Evolutionary conservation across 176 grass and related monocot species (phyloP), one percentile per base, ranked within the genome.

Genomic region (Bothriochloa decipiens): DNA sequence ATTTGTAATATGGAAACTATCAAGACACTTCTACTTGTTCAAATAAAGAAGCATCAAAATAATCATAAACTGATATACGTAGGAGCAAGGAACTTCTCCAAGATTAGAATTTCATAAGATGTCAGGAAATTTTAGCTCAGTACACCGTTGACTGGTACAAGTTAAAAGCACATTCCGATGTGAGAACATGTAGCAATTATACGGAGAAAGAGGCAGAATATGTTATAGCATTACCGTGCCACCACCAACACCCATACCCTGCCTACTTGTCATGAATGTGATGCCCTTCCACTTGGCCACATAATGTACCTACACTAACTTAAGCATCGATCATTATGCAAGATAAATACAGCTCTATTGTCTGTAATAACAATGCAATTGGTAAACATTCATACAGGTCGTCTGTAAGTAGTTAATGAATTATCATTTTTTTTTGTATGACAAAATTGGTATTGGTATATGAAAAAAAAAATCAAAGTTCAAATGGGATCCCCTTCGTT

Each of bases 221-320:
- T 81, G 16, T 29, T 33, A 74, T 23, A 86, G 83, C 23, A 86
- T 71, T 95, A 99, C 91, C 72, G 96, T 87, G 91, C 96, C 96
- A 84, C 96, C 93, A 62, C 85, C 88, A 75, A 99, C 91, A 86
- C 96, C 91, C 1, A 96, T 70, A 83, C 96, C 96, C 89, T 99
- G 96, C 75, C 96, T 91, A 62, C 93, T 96, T 63, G 96, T 99
- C 96, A 99, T 99, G 86, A 99, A 96, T 29, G 96, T 99, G 86
- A 99, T 86, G 45, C 96, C 96, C 72, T 87, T 99, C 96, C 96
- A 99, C 84, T 96, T 96, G 83, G 96, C 93, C 58, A 99, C 96
- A 68, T 99, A 99, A 81, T 99, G 96, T 86, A 99, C 81, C 96
- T 99, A 91, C 41, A 91, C 26, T 83, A 80, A 75, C 68, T 73